phyloP scores from a whole-genome alignment of 148 eudicot genomes.

The Rheum nobile region DNA sequence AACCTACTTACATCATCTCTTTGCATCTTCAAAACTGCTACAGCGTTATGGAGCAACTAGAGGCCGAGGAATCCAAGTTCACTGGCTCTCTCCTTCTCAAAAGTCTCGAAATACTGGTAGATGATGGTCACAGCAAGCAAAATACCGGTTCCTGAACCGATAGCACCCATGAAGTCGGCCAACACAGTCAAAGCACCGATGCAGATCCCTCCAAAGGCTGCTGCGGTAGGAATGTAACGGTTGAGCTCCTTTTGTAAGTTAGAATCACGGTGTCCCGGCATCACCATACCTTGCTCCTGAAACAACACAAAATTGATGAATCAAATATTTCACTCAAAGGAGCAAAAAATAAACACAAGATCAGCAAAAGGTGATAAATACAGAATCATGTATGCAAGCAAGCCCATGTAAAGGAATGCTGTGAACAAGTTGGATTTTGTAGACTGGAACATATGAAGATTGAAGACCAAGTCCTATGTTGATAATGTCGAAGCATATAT shows the following conservation, averaged over 20 bases:
- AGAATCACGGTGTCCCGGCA: constrained; percentile 45
- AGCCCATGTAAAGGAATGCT: too few species aligned
- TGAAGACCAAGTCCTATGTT: background rate
- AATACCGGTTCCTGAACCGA: constrained; percentile 25
- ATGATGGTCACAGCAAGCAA: constrained; percentile 44
- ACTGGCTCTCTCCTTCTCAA: constrained; percentile 58
- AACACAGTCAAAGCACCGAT: constrained; percentile 32
- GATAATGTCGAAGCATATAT: background rate
- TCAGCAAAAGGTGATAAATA: too few species aligned
- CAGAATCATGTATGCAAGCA: too few species aligned
- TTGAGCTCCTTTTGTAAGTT: constrained; percentile 32
- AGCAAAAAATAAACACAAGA: too few species aligned
- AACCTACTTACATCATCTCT: background rate
- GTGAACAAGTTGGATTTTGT: background rate
- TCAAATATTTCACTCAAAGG: too few species aligned
- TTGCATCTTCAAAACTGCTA: constrained; percentile 1
- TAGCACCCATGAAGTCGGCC: constrained; percentile 41
- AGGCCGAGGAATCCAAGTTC: constrained; percentile 52
- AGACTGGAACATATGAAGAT: background rate
- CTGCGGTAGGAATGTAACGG: constrained; percentile 41
- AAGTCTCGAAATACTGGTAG: constrained; percentile 55
- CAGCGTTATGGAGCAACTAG: constrained; percentile 9
- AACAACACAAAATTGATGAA: background rate
- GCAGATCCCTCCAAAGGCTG: constrained; percentile 25
- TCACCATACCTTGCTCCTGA: constrained; percentile 70